Evolutionary conservation across 257 asterid species (phyloP).

Genomic region (Catharanthus roseus): DNA sequence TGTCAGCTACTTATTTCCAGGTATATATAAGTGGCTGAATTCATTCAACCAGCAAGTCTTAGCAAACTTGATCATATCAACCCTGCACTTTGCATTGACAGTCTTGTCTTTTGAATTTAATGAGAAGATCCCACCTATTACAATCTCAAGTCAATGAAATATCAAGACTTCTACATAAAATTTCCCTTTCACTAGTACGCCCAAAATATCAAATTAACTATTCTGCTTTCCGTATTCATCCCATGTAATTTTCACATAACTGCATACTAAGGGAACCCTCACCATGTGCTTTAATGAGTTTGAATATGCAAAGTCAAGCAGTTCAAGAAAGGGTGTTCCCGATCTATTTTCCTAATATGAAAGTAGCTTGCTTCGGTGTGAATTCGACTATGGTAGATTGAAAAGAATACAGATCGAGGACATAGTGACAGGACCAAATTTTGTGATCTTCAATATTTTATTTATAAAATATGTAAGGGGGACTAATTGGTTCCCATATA

Average conservation of each 20-base stretch:
- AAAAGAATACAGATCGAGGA: too few relatives aligned
- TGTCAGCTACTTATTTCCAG: not conserved
- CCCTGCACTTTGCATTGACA: not conserved
- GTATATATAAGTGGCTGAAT: not conserved
- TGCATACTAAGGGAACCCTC: too few relatives aligned
- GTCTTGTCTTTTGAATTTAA: not conserved
- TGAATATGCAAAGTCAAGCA: too few relatives aligned
- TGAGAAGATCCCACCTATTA: not conserved
- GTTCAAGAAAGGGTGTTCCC: too few relatives aligned
- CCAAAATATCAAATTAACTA: not conserved
- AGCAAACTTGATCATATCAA: not conserved
- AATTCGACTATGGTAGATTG: too few relatives aligned
- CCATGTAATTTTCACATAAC: not conserved
- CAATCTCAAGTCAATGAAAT: not conserved
- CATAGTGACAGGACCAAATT: not conserved
- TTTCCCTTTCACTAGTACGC: not conserved
- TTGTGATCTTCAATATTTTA: not conserved
- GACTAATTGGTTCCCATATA: not conserved
- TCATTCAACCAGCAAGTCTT: not conserved
- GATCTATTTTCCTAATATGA: too few relatives aligned
- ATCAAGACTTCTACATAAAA: not conserved
- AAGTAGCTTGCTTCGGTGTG: too few relatives aligned
- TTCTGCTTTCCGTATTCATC: not conserved
- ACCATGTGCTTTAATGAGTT: too few relatives aligned
- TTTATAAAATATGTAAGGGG: not conserved